A percentile compares a stretch with the other conserved stretches of the same genome.
phyloP scores from a whole-genome alignment of 768 basidiomycete species.

The Russula sp. region DNA sequence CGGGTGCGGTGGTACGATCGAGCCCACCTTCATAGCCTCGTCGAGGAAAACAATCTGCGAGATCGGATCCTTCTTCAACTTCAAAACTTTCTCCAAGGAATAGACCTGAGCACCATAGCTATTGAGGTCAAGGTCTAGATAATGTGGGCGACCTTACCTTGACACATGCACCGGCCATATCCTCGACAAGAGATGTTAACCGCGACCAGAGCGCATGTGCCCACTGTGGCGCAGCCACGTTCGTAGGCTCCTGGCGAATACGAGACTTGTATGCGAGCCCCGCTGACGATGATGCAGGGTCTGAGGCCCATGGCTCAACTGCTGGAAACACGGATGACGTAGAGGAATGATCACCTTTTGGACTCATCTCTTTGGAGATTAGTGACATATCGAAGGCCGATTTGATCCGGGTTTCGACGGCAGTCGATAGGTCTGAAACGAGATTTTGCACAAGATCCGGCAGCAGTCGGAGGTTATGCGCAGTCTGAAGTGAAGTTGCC shows the following conservation, averaged over 20 bases:
- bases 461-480: constrained; percentile 85
- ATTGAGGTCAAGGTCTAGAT: neutral
- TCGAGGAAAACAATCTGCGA: constrained; percentile 82
- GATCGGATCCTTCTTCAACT: constrained; percentile 78
- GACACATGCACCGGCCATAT: constrained; percentile 87
- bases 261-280: constrained; percentile 76
- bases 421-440: constrained; percentile 73
- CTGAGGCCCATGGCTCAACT: constrained; percentile 33
- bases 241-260: constrained; percentile 87
- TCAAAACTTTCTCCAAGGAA: constrained; percentile 89
- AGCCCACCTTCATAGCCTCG: constrained; percentile 82
- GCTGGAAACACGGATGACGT: neutral
- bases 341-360: constrained; percentile 55
- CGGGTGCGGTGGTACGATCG: neutral
- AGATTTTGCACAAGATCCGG: constrained; percentile 80
- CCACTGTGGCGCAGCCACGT: constrained; percentile 83
- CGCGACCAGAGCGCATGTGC: constrained; percentile 75
- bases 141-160: constrained; percentile 50
- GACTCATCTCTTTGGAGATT: constrained; percentile 80
- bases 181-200: constrained; percentile 79
- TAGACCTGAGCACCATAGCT: constrained; percentile 61
- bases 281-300: constrained; percentile 33
- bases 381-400: constrained; percentile 82
- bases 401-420: constrained; percentile 77
- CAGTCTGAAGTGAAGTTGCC: constrained; percentile 92